These are phyloP conservation scores for Acidomyces sp. DNA, from an alignment of 495 filamentous ascomycete species.

Conservation along the genomic window DNA sequence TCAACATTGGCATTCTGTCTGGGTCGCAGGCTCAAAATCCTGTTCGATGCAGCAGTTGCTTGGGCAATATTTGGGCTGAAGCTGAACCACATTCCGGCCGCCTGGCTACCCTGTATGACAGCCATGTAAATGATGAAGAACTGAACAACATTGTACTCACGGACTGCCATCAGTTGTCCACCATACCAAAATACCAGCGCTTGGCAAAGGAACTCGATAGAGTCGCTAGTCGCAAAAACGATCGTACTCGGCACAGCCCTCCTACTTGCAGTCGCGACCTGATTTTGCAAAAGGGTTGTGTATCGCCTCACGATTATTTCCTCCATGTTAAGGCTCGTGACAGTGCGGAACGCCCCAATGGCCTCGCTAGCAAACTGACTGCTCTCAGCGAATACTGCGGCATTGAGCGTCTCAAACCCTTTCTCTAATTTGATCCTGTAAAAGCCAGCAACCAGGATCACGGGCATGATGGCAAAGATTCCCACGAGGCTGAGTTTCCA, in stretches of 20 bases:
- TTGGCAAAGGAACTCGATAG: slow-evolving; percentile 33
- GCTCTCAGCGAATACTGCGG: slow-evolving; percentile 23
- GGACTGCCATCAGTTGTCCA: slow-evolving; percentile 36
- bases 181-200: slow-evolving; percentile 39
- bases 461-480: slow-evolving; percentile 25
- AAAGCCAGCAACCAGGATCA: slow-evolving; percentile 26
- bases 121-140: slow-evolving; percentile 51
- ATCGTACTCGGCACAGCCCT: slow-evolving; percentile 9
- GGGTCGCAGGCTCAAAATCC: slow-evolving; percentile 34
- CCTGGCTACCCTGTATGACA: slow-evolving; percentile 45
- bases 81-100: slow-evolving; percentile 41
- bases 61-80: slow-evolving; percentile 36
- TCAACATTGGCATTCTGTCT: slow-evolving; percentile 28
- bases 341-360: slow-evolving; percentile 41
- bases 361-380: slow-evolving; percentile 37
- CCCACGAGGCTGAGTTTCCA: slow-evolving; percentile 27
- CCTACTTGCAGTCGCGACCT: slow-evolving; percentile 4
- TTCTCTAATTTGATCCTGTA: slow-evolving; percentile 32
- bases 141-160: slow-evolving; percentile 32
- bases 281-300: slow-evolving; percentile 2
- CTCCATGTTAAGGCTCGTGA: slow-evolving; percentile 38
- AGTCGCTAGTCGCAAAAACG: slow-evolving; percentile 23
- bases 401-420: slow-evolving; percentile 26
- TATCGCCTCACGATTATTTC: slow-evolving; percentile 12
- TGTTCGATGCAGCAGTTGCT: slow-evolving; percentile 26